Evolutionary conservation across 2,329 filamentous ascomycete genomes (phyloP).

Genomic region (Venturiaceae sp.): DNA sequence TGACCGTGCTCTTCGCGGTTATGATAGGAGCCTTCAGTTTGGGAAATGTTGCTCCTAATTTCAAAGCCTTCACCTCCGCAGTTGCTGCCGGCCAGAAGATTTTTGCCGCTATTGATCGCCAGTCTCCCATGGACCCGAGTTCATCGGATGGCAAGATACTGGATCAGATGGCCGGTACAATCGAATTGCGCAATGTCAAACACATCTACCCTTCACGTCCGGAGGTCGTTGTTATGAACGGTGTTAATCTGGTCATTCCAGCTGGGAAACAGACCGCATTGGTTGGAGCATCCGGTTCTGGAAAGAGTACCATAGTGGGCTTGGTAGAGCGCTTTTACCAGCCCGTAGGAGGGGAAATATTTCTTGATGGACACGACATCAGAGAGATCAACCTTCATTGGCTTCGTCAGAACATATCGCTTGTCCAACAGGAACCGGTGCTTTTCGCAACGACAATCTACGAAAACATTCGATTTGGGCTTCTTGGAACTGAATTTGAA

Average conservation of each 20-base stretch:
- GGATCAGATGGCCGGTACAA: slow-evolving; percentile 62
- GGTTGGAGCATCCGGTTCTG: slow-evolving; percentile 87
- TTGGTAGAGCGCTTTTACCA: slow-evolving; percentile 92
- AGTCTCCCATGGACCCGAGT: slow-evolving; percentile 73
- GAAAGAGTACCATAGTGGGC: slow-evolving; percentile 90
- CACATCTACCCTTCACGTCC: slow-evolving; percentile 93
- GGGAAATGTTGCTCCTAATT: slow-evolving; percentile 76
- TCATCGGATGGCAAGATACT: slow-evolving; percentile 62
- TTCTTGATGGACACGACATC: slow-evolving; percentile 76
- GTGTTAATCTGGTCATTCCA: slow-evolving; percentile 69
- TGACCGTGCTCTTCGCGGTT: slow-evolving; percentile 82
- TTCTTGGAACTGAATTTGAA: slow-evolving; percentile 77
- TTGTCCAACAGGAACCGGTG: slow-evolving; percentile 89
- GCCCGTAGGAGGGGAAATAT: slow-evolving; percentile 68
- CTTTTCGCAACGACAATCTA: slow-evolving; percentile 85
- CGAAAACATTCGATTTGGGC: slow-evolving; percentile 80
- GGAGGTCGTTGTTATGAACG: slow-evolving; percentile 80
- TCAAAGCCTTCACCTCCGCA: slow-evolving; percentile 76
- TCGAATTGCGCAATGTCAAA: slow-evolving; percentile 74
- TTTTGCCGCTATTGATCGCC: slow-evolving; percentile 83
- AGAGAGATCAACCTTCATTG: slow-evolving; percentile 75
- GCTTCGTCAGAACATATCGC: slow-evolving; percentile 83
- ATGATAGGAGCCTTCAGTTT: slow-evolving; percentile 91
- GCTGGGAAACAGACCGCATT: slow-evolving; percentile 88
- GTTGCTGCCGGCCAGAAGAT: slow-evolving; percentile 85